These are phyloP conservation scores for Leccinum olivaceopallidum DNA, from an alignment of 768 basidiomycete species.

Conservation along the genomic window DNA sequence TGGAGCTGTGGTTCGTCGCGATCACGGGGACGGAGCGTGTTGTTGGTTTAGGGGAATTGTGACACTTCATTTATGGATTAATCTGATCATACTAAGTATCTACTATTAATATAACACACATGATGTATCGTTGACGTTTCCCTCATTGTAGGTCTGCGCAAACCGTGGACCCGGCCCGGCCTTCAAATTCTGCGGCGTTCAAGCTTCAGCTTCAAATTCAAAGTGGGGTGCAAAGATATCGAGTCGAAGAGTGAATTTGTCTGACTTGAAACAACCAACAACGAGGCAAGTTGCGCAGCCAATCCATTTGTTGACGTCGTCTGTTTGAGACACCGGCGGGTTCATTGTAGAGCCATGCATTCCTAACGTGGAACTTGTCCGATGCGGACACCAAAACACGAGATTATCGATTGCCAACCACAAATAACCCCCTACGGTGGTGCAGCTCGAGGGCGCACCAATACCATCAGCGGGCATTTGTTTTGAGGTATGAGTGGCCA, in stretches of 20 bases:
- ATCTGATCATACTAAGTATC: slow-evolving; percentile 23
- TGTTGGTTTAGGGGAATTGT: not conserved
- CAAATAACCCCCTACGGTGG: not conserved
- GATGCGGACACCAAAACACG: not conserved
- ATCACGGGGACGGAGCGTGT: not conserved
- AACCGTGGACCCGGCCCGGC: not conserved
- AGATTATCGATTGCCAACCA: slow-evolving; percentile 3
- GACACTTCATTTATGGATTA: slow-evolving; percentile 23
- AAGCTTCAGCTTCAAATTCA: not conserved
- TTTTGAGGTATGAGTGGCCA: not conserved
- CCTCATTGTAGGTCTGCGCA: not conserved
- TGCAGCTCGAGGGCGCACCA: not conserved
- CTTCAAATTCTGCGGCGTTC: not conserved
- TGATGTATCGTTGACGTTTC: not conserved
- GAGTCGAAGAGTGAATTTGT: not conserved
- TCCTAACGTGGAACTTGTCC: not conserved
- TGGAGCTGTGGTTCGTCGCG: not conserved
- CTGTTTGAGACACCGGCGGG: not conserved
- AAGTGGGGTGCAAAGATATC: not conserved
- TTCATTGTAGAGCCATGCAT: not conserved
- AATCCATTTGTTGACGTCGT: not conserved
- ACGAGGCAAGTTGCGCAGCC: not conserved
- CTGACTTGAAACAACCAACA: not conserved
- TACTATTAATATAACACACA: slow-evolving; percentile 17
- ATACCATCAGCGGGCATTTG: slow-evolving; percentile 5